Conservation (phyloP, 306 rosid genomes). For the Lathyrus sativus region DNA sequence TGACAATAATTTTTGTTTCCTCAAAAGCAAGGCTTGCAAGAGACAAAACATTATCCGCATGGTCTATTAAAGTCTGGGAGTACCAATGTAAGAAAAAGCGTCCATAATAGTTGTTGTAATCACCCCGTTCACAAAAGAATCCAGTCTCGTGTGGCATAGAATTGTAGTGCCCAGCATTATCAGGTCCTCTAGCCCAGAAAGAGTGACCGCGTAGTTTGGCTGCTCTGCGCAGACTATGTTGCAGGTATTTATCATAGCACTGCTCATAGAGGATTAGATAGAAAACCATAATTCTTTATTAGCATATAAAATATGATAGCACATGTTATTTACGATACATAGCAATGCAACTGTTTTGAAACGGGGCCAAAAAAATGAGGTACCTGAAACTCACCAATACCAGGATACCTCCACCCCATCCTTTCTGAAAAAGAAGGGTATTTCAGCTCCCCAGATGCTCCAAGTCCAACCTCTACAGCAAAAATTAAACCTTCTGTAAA, state of each 20-base stretch:
- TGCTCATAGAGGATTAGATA: slow-evolving; percentile 43
- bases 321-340: slow-evolving; percentile 3
- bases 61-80: slow-evolving; percentile 74
- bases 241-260: slow-evolving; percentile 94
- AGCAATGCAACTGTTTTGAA: slow-evolving; percentile 33
- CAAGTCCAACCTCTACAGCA: slow-evolving; percentile 89
- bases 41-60: slow-evolving; percentile 91
- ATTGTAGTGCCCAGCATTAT: slow-evolving; percentile 88
- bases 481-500: slow-evolving; percentile 75
- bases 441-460: slow-evolving; percentile 92
- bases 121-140: slow-evolving; percentile 95
- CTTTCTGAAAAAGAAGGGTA: slow-evolving; percentile 91
- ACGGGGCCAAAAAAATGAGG: slow-evolving; percentile 35
- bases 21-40: slow-evolving; percentile 95
- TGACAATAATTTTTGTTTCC: slow-evolving; percentile 74
- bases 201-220: slow-evolving; percentile 91
- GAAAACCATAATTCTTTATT: slow-evolving; percentile 35
- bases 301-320: slow-evolving; percentile 8
- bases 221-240: slow-evolving; percentile 75
- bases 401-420: slow-evolving; percentile 99
- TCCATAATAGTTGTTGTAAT: slow-evolving; percentile 95
- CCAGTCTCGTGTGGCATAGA: slow-evolving; percentile 95
- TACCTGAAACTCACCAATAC: slow-evolving; percentile 99
- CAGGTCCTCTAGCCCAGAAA: slow-evolving; percentile 96
- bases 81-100: slow-evolving; percentile 98